Evolutionary conservation across 1,139 yeast genomes (phyloP).

Genomic region (Sugiyamaella xylanicola): DNA sequence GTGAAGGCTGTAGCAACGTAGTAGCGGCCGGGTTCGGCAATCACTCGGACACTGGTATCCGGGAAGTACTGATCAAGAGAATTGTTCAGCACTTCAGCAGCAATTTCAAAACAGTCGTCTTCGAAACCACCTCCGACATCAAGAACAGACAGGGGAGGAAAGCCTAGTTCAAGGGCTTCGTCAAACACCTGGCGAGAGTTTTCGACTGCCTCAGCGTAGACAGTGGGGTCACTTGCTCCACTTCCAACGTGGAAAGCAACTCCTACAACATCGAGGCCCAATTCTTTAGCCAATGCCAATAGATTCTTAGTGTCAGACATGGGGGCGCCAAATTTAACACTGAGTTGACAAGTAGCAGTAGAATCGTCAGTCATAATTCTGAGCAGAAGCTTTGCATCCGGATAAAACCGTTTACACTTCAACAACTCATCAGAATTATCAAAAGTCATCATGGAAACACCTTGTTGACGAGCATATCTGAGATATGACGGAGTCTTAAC

Average conservation of each 20-base stretch:
- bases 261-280: slow-evolving; percentile 70
- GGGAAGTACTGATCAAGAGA: slow-evolving; percentile 60
- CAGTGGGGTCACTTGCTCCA: slow-evolving; percentile 76
- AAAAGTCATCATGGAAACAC: slow-evolving; percentile 77
- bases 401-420: slow-evolving; percentile 70
- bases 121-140: slow-evolving; percentile 98
- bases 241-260: slow-evolving; percentile 97
- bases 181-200: slow-evolving; percentile 78
- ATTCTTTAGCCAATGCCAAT: slow-evolving; percentile 61
- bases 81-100: slow-evolving; percentile 60
- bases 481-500: slow-evolving; percentile 84
- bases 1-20: slow-evolving; percentile 87
- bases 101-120: slow-evolving; percentile 60
- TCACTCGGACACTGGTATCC: slow-evolving; percentile 52
- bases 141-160: slow-evolving; percentile 52
- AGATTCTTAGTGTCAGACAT: slow-evolving; percentile 56
- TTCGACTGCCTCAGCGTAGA: slow-evolving; percentile 68
- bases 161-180: slow-evolving; percentile 52
- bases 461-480: slow-evolving; percentile 60
- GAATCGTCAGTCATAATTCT: slow-evolving; percentile 92
- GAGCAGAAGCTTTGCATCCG: slow-evolving; percentile 67
- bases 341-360: slow-evolving; percentile 80
- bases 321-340: slow-evolving; percentile 88
- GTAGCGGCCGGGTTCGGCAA: slow-evolving; percentile 95
- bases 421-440: slow-evolving; percentile 84